Percentiles rank a stretch among this genome's conserved stretches.
Conservation (phyloP, 176 grass and related monocot species). For the Eleusine indica region DNA sequence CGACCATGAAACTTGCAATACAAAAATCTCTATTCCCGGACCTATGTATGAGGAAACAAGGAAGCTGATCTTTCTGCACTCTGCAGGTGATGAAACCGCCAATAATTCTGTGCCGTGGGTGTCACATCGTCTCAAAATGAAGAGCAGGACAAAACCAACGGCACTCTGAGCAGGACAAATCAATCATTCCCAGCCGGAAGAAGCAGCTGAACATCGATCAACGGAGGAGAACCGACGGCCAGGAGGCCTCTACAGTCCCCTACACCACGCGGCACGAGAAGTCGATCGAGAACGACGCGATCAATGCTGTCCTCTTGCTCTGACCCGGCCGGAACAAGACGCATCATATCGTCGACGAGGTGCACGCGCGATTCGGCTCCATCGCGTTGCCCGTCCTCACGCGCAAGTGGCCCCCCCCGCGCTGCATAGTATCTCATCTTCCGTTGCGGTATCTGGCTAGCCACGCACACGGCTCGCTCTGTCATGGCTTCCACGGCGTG, state of each 20-base stretch:
- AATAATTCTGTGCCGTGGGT: background rate
- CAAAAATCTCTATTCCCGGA: background rate
- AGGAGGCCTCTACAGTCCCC: background rate
- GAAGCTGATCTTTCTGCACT: background rate
- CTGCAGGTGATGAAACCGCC: too few species aligned
- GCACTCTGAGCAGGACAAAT: background rate
- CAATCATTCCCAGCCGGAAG: background rate
- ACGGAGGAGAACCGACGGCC: background rate
- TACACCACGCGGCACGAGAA: background rate
- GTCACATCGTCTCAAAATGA: background rate
- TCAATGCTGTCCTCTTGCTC: background rate
- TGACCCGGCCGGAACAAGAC: background rate
- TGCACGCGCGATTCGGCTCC: background rate
- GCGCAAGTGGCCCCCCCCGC: background rate
- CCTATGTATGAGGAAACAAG: background rate
- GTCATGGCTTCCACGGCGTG: conserved; percentile 2
- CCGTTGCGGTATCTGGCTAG: background rate
- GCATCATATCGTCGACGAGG: too few species aligned
- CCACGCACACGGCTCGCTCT: background rate
- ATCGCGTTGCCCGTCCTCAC: background rate
- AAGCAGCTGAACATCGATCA: background rate
- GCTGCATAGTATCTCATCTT: background rate
- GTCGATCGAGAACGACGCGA: background rate
- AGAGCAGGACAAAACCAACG: background rate
- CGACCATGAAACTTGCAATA: background rate